phyloP scores from a whole-genome alignment of 169 alveolate genomes.

The Cryptosporidium muris region DNA sequence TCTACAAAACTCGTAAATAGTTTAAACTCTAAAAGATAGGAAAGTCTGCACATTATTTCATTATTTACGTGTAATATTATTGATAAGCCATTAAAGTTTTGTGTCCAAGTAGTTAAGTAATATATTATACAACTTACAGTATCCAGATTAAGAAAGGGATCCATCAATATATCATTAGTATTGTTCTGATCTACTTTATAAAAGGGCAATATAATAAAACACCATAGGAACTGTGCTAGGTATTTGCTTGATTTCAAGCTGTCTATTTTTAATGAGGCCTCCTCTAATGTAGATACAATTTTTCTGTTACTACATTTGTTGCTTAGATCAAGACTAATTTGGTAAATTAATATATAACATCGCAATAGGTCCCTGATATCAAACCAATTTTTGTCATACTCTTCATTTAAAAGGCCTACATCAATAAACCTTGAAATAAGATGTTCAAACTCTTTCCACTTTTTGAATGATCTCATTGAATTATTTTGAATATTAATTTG shows the following conservation, averaged over 20 bases:
- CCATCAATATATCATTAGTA: neutral
- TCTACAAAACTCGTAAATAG: constrained; percentile 24
- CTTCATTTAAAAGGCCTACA: neutral
- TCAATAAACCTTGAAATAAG: neutral
- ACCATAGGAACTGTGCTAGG: constrained; percentile 26
- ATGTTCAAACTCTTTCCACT: too few species aligned
- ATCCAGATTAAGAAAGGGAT: neutral
- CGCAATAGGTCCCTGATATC: too few species aligned
- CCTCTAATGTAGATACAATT: neutral
- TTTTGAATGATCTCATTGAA: neutral
- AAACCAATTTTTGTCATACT: too few species aligned
- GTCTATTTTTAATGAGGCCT: constrained; percentile 27
- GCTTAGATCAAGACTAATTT: too few species aligned
- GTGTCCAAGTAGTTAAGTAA: constrained; percentile 50
- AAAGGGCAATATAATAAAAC: constrained; percentile 6
- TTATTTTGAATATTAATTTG: neutral
- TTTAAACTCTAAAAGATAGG: constrained; percentile 18
- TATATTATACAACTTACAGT: constrained; percentile 7
- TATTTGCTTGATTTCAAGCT: constrained; percentile 10
- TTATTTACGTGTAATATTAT: constrained; percentile 1
- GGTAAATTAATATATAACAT: too few species aligned
- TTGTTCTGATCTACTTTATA: neutral
- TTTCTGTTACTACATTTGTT: too few species aligned
- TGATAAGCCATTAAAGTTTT: constrained; percentile 3
- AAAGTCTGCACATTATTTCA: neutral